Conservation (phyloP, 2,329 filamentous ascomycete species). For the Colletotrichum sp. region DNA sequence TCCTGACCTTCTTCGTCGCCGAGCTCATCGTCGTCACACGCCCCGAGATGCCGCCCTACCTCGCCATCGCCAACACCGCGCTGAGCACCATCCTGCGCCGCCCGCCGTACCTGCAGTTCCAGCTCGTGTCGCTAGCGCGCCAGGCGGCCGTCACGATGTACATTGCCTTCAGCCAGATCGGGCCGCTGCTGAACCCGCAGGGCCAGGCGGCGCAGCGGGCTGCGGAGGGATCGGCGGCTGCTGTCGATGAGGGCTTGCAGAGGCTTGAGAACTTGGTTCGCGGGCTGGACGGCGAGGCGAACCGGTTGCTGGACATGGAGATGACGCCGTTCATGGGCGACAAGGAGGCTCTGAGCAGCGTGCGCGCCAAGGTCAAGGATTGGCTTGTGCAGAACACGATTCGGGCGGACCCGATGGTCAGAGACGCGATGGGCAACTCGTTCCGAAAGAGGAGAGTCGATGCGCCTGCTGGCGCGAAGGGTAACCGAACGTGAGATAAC, state of each 20-base stretch:
- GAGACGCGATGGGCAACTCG: constrained; percentile 75
- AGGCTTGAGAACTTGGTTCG: constrained; percentile 66
- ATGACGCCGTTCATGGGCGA: constrained; percentile 83
- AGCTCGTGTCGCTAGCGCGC: constrained; percentile 77
- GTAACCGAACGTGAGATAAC: constrained; percentile 38
- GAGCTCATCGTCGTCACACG: constrained; percentile 63
- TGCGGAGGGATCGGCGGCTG: constrained; percentile 26
- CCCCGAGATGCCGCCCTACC: constrained; percentile 53
- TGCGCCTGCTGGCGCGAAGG: constrained; percentile 66
- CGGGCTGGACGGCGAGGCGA: constrained; percentile 71
- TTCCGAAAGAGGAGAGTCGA: constrained; percentile 67
- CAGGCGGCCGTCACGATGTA: constrained; percentile 80
- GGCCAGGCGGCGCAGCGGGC: constrained; percentile 31
- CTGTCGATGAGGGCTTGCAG: constrained; percentile 57
- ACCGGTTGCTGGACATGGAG: constrained; percentile 76
- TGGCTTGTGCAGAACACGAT: constrained; percentile 90
- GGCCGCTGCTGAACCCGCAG: constrained; percentile 64
- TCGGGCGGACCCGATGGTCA: constrained; percentile 79
- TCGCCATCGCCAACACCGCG: constrained; percentile 48
- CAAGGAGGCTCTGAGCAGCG: constrained; percentile 62
- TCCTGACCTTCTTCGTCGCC: constrained; percentile 58
- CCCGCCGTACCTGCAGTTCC: constrained; percentile 81
- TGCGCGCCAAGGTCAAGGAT: constrained; percentile 78
- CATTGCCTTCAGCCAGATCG: constrained; percentile 83
- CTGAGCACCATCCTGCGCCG: constrained; percentile 46